Base-by-base conservation (phyloP, 169 alveolate genomes). In the Prorocentrum cordatum region DNA sequence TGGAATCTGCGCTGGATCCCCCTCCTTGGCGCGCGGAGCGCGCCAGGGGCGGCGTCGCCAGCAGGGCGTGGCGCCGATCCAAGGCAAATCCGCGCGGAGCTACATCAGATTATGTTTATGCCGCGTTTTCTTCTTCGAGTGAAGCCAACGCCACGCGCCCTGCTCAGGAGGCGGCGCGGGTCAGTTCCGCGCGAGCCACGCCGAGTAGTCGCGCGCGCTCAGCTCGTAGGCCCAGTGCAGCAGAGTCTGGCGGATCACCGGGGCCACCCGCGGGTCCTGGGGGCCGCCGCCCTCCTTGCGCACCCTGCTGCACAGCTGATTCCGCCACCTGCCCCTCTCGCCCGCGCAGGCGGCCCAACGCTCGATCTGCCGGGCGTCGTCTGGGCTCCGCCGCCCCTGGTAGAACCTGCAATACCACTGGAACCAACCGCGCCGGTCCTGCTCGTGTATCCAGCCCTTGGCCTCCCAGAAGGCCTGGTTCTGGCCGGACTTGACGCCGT, bases 331-430 rank as follows among this genome's bases (percentile, higher is more conserved):
- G 9, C 68, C 68, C 20, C 10, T 24, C 64, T 22, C 64, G 64
- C 64, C 64, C 24, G 64, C 64, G 32, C 64, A 50, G 64, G 64
- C 64, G 10, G 24, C 27, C 68, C 68, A 59, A 20, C 68, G 68
- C 35, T 59, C 36, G 32, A 59, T 27, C 18, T 59, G 68, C 36
- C 68, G 33, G 9, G 32, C 18, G 33, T 59, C 68, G 33, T 59
- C 68, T 6, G 68, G 35, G 68, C 68, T 59, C 3, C 68, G 68
- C 20, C 66, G 24, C 16, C n/a, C 68, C 68, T 59, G 68, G 68
- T 59, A 59, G 68, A 59, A 59, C 6, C 68, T 32, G 68, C 68
- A 59, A 22, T 59, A 59, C 68, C 68, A 59, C 35, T 59, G 68
- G 18, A 59, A 59, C 68, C 68, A 59, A 22, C 68, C 68, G 68